A percentile compares a stretch with the other conserved stretches of the same genome.
These are phyloP conservation scores for Pleomassaria siparia DNA, from an alignment of 2,329 filamentous ascomycete genomes.

Conservation along the genomic window DNA sequence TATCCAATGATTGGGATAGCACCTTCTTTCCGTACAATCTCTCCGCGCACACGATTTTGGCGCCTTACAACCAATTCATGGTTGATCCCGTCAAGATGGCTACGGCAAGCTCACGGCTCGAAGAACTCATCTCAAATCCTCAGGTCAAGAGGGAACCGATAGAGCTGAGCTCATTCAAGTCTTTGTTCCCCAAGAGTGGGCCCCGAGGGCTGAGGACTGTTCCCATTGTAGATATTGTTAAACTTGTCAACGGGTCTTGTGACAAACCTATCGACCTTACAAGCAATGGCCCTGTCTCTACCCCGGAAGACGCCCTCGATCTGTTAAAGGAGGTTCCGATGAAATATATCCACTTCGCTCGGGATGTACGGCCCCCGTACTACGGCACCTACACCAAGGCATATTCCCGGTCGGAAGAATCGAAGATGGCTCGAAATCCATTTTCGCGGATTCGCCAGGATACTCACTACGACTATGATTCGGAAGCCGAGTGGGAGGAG, in stretches of 20 bases:
- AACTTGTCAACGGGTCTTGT: conserved; percentile 47
- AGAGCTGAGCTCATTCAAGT: conserved; percentile 19
- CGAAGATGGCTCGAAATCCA: conserved; percentile 57
- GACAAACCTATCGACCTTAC: conserved; percentile 49
- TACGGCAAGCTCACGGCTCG: conserved; percentile 29
- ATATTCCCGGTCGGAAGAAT: conserved; percentile 48
- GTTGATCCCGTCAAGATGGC: conserved; percentile 30
- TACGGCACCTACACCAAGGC: conserved; percentile 70
- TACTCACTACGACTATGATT: conserved; percentile 81
- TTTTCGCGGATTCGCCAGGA: conserved; percentile 59
- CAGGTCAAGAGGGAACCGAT: conserved; percentile 16
- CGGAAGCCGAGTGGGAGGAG: conserved; percentile 81
- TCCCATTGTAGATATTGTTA: conserved; percentile 43
- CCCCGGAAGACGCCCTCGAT: conserved; percentile 37
- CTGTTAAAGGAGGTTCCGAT: conserved; percentile 60
- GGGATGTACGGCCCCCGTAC: conserved; percentile 68
- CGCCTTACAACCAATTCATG: conserved; percentile 50
- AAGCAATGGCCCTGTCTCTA: conserved; percentile 26
- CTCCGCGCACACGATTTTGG: conserved; percentile 71
- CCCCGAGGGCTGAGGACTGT: conserved; percentile 20
- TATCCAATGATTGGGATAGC: conserved; percentile 57
- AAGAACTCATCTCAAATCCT: conserved; percentile 23
- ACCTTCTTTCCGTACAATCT: conserved; percentile 81
- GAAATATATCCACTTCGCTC: conserved; percentile 63
- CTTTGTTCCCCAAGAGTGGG: conserved; percentile 14